Evolutionary conservation across 208 protist genomes (phyloP).

Genomic region (Leishmania braziliensis): DNA sequence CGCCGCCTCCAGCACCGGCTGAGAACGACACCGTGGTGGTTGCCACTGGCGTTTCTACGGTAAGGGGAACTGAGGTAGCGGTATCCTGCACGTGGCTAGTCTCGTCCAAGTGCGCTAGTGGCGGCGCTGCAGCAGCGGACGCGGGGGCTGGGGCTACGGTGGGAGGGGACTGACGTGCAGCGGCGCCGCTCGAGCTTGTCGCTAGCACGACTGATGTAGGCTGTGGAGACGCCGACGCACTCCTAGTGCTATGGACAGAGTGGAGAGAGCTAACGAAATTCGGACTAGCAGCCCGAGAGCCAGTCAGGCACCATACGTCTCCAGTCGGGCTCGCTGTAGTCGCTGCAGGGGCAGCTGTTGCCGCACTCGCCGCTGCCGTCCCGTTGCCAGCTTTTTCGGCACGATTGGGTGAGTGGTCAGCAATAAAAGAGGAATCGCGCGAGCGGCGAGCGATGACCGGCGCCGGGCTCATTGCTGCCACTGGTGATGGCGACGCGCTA

Average conservation of each 20-base stretch:
- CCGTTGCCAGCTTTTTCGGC: background rate
- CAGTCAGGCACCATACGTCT: background rate
- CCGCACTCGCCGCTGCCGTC: background rate
- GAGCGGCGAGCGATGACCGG: constrained; percentile 13
- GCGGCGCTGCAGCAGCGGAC: background rate
- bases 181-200: background rate
- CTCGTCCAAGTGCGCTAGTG: background rate
- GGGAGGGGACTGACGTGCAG: background rate
- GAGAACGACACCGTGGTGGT: background rate
- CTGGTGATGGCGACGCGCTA: background rate
- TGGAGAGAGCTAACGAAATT: background rate
- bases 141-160: background rate
- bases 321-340: background rate
- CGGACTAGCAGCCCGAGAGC: background rate
- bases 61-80: background rate
- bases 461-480: background rate
- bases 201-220: background rate
- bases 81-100: background rate
- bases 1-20: background rate
- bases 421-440: constrained; percentile 1
- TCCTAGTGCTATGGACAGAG: background rate
- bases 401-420: background rate
- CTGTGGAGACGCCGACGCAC: background rate
- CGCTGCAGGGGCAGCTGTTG: background rate
- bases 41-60: background rate